A percentile compares a stretch with the other conserved stretches of the same genome.
Conservation (phyloP, 2,329 filamentous ascomycete species). For the Xylariales sp. region DNA sequence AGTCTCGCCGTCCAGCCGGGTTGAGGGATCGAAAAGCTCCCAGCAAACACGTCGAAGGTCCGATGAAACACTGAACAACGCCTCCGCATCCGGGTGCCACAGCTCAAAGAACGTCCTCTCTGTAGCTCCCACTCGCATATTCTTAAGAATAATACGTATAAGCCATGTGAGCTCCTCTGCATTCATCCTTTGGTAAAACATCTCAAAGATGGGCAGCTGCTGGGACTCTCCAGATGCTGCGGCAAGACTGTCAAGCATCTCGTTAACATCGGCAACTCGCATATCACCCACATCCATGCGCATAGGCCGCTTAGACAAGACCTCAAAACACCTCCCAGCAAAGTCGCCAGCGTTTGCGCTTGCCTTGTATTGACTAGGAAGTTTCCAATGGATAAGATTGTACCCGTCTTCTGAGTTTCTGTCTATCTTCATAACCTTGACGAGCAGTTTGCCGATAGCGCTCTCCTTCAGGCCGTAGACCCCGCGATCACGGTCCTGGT, state of each 20-base stretch:
- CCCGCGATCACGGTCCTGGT: constrained; percentile 86
- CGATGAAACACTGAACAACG: constrained; percentile 83
- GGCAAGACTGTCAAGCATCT: constrained; percentile 73
- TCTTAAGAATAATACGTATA: constrained; percentile 85
- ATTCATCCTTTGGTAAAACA: constrained; percentile 89
- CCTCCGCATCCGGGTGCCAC: constrained; percentile 76
- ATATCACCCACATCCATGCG: constrained; percentile 69
- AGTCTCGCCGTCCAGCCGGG: constrained; percentile 69
- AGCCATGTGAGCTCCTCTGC: constrained; percentile 92
- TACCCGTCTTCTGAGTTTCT: constrained; percentile 85
- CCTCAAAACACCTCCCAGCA: constrained; percentile 81
- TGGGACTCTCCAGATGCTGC: constrained; percentile 75
- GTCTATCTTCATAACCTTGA: constrained; percentile 89
- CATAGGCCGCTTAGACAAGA: constrained; percentile 79
- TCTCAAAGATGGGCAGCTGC: constrained; percentile 74
- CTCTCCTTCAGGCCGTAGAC: constrained; percentile 96
- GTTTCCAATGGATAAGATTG: constrained; percentile 85
- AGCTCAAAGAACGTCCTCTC: constrained; percentile 84
- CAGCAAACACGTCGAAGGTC: constrained; percentile 89
- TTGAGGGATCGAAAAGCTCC: constrained; percentile 74
- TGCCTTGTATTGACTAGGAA: constrained; percentile 65
- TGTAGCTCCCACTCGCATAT: constrained; percentile 70
- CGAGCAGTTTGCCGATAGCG: constrained; percentile 82
- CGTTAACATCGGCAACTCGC: constrained; percentile 87
- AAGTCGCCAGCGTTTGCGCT: constrained; percentile 81